A percentile compares a stretch with the other conserved stretches of the same genome.
Conservation (phyloP, 768 basidiomycete species). For the Suillus tomentosus region DNA sequence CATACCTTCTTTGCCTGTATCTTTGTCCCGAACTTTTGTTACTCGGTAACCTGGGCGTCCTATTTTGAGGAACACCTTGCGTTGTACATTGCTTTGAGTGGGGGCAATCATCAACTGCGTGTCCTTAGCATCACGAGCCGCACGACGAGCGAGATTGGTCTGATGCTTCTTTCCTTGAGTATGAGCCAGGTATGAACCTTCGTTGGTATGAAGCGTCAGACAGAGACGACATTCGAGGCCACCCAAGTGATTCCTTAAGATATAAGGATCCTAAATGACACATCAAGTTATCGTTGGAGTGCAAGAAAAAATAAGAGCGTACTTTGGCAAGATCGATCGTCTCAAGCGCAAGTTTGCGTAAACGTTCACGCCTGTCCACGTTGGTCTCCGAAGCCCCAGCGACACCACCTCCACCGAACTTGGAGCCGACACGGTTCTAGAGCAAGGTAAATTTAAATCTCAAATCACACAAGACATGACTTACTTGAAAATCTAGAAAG, state of each 20-base stretch:
- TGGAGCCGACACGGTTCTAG: conserved; percentile 92
- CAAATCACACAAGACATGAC: conserved; percentile 14
- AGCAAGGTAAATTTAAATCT: conserved; percentile 11
- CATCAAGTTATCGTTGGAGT: conserved; percentile 13
- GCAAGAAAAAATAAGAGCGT: conserved; percentile 19
- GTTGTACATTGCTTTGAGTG: conserved; percentile 76
- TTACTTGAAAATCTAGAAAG: conserved; percentile 67
- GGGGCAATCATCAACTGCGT: conserved; percentile 89
- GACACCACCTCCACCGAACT: conserved; percentile 95
- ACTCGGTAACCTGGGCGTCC: conserved; percentile 95
- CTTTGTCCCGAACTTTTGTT: conserved; percentile 92
- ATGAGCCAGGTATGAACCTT: conserved; percentile 98
- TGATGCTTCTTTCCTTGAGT: conserved; percentile 99
- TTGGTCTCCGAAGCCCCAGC: conserved; percentile 95
- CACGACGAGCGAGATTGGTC: conserved; percentile 95
- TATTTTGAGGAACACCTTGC: conserved; percentile 97
- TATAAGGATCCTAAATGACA: conserved; percentile 83
- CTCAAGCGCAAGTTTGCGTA: conserved; percentile 94
- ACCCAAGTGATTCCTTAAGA: conserved; percentile 97
- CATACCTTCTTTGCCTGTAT: conserved; percentile 95
- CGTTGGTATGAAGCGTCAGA: conserved; percentile 97
- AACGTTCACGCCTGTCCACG: conserved; percentile 91
- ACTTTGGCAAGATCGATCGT: conserved; percentile 98
- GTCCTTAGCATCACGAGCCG: conserved; percentile 97
- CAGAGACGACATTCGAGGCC: conserved; percentile 98